Evolutionary conservation across 1,284 basidiomycete species (phyloP).

Genomic region (Pholiota adiposa): DNA sequence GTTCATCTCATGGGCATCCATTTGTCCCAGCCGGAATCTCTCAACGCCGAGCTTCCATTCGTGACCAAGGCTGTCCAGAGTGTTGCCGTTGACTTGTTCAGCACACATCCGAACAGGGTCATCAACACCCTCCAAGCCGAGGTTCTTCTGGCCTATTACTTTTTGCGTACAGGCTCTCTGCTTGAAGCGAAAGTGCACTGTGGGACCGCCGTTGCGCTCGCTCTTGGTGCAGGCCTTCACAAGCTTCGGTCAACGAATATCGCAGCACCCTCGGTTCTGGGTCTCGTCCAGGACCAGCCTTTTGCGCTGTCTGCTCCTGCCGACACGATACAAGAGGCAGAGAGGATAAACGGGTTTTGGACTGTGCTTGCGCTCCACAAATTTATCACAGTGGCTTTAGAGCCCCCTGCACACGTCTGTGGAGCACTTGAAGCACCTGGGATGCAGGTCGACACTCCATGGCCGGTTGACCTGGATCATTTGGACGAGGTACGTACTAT

Average conservation of each 20-base stretch:
- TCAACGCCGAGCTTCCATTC: conserved; percentile 41
- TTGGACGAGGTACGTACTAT: conserved; percentile 46
- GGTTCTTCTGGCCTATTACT: conserved; percentile 57
- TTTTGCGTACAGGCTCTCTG: conserved; percentile 49
- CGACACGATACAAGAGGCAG: conserved; percentile 54
- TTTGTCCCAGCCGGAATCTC: conserved; percentile 40
- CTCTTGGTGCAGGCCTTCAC: conserved; percentile 44
- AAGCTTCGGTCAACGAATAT: conserved; percentile 41
- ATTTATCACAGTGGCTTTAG: conserved; percentile 50
- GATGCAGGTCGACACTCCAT: conserved; percentile 58
- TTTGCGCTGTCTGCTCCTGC: conserved; percentile 34
- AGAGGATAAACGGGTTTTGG: conserved; percentile 65
- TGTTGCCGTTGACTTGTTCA: conserved; percentile 40
- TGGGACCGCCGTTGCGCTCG: conserved; percentile 43
- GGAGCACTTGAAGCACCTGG: conserved; percentile 49
- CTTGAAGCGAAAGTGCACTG: conserved; percentile 49
- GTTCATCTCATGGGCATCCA: conserved; percentile 56
- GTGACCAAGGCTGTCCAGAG: conserved; percentile 49
- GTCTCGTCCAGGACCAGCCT: conserved; percentile 36
- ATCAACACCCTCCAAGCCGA: conserved; percentile 62
- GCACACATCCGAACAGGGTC: conserved; percentile 45
- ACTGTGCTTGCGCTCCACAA: conserved; percentile 55
- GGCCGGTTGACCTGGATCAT: conserved; percentile 54
- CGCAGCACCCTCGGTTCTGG: conserved; percentile 34
- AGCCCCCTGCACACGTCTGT: conserved; percentile 46